phyloP scores from a whole-genome alignment of 805 yeast genomes.

The Candida fluviatilis region DNA sequence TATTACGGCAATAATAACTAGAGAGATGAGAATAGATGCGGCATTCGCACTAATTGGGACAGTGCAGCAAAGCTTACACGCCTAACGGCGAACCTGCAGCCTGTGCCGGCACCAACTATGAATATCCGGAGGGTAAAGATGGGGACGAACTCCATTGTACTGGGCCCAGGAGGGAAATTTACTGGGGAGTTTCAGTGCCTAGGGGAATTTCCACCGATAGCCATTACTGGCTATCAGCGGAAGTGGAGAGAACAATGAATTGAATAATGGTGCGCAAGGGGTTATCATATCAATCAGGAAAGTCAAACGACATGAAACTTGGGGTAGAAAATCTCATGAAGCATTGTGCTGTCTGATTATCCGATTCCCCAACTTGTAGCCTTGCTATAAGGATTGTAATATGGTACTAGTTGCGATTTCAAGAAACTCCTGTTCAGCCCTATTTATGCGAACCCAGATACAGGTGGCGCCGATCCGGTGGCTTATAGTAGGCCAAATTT shows the following conservation, averaged over 20 bases:
- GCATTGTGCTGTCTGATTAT: no score
- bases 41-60: not conserved
- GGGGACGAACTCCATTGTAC: not conserved
- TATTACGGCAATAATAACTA: not conserved
- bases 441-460: no score
- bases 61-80: not conserved
- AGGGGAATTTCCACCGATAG: not conserved
- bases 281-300: not conserved
- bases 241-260: no score
- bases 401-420: no score
- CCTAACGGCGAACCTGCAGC: constrained; percentile 1
- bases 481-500: no score
- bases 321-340: no score
- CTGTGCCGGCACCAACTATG: not conserved
- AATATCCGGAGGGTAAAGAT: not conserved
- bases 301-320: not conserved
- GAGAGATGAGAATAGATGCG: constrained; percentile 1
- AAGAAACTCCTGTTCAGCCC: no score
- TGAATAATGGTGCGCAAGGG: no score
- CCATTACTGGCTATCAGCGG: not conserved
- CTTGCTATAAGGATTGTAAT: no score
- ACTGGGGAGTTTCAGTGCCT: no score
- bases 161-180: no score
- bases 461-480: no score
- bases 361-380: not conserved